phyloP scores from a whole-genome alignment of 1,139 yeast species.

The Zygotorulaspora mrakii region DNA sequence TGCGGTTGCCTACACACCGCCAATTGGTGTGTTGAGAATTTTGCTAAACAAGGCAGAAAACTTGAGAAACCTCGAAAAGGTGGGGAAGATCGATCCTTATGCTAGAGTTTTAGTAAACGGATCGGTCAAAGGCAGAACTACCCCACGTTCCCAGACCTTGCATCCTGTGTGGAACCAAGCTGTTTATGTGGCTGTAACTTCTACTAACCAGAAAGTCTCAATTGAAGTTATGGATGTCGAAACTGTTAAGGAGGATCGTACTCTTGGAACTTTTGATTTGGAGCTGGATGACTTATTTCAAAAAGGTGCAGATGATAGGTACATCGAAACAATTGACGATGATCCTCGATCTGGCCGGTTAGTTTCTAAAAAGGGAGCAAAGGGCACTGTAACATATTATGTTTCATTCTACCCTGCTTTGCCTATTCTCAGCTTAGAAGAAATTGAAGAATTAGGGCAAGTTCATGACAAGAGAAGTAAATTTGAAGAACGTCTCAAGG shows the following conservation, averaged over 20 bases:
- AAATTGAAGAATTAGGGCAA: conserved; percentile 54
- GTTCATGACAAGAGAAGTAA: conserved; percentile 39
- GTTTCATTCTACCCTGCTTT: conserved; percentile 78
- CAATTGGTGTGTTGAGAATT: conserved; percentile 86
- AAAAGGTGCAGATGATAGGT: conserved; percentile 57
- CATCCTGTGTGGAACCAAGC: conserved; percentile 86
- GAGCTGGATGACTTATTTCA: conserved; percentile 63
- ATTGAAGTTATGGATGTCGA: conserved; percentile 93
- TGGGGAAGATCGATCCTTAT: conserved; percentile 93
- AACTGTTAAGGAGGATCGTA: conserved; percentile 68
- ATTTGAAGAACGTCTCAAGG: conserved; percentile 33
- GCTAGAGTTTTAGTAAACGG: conserved; percentile 77
- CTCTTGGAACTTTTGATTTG: conserved; percentile 77
- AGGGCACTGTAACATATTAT: conserved; percentile 71
- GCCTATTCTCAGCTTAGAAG: conserved; percentile 74
- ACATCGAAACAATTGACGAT: conserved; percentile 55
- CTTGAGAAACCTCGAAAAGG: conserved; percentile 76
- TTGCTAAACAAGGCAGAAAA: conserved; percentile 66
- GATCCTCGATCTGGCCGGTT: conserved; percentile 58
- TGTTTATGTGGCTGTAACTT: conserved; percentile 73
- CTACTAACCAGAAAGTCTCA: conserved; percentile 74
- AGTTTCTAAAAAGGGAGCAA: conserved; percentile 65
- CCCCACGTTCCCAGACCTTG: conserved; percentile 60
- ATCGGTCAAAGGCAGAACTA: conserved; percentile 71
- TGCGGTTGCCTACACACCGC: conserved; percentile 79